Base-by-base conservation (phyloP, 257 asterid species). In the Jaltomata sinuosa region DNA sequence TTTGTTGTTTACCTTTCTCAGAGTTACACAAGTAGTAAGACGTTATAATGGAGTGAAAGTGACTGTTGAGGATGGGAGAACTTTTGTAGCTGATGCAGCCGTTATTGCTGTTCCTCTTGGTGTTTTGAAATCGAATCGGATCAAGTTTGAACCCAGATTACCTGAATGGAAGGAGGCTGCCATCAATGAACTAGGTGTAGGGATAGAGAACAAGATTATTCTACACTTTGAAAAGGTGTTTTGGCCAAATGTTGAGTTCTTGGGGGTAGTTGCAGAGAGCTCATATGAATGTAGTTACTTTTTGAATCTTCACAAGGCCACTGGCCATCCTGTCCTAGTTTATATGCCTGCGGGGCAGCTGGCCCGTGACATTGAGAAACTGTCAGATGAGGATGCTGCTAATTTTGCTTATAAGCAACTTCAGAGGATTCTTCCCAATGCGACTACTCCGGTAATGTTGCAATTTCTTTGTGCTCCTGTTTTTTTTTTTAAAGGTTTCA, bases 141-240 rank as follows among this genome's bases (percentile, higher is more conserved):
- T 94, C 53, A 86, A 87, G 53, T 97, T 97, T 86, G 99, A 95
- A 89, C 99, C 98, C 40, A 91, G 92, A 86, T 89, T 97, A 78
- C 98, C 98, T 3, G 96, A 93, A 19, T 97, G 99, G 99, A 95
- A 97, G 86, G 99, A 97, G 88, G 91, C 87, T 80, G 98, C 98
- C 42, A 95, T 97, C 71, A 89, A 87, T 34, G 97, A 94, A 55
- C 94, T 97, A 27, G 99, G 98, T 72, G 90, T 95, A 49, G 99
- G 99, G 81, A 91, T 95, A n/a, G 99, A 97, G 91, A 97, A 97
- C 92, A 97, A 97, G 91, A 97, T 97, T 71, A 84, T 93, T 86
- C 62, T 97, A 88, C 95, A 92, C 88, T 97, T 95, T 53, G 93
- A 91, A 55, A 83, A 90, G 52, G 98, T 97, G 29, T 95, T 97